Base-by-base conservation (phyloP, 192 early-diverging fungal species). In the Podila epicladia region DNA sequence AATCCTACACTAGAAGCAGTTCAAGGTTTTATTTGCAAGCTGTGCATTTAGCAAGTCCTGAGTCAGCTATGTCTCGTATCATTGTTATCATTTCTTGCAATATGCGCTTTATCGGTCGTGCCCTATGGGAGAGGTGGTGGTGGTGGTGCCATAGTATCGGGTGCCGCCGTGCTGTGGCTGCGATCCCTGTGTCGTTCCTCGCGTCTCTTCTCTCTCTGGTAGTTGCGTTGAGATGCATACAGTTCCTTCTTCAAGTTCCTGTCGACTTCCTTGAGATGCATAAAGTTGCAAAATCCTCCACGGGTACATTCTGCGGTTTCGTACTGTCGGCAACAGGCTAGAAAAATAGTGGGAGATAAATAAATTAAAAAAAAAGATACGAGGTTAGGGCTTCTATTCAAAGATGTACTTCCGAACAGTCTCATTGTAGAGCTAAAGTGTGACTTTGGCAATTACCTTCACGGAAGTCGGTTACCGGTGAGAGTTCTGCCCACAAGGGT, bases 271-370 rank as follows among this genome's bases (percentile, higher is more conserved):
- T 96, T 95, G 50, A 99, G 86, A 86, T 99, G 98, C 98, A 99
- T 98, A 87, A 99, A 99, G 85, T 98, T 99, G 87, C 98, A 99
- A 71, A 97, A 92, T 9, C 97, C 97, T 31, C 97, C 97, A 17
- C 97, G 93, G 74, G 92, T 95, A 87, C 98, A 99, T 82, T 97
- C 95, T 64, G 91, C 86, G 57, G 88, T 95, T 74, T 99, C 98
- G 83, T 99, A 94, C 82, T 98, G 97, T 33, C 97, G 91, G 82
- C 98, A 99, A 83, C 96, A 97, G 3, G 98, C 97, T 80, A 59
- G 1, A 33, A 33, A 38, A 37, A 24, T 26, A 57, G 33, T 9
- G 9, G 11, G 35, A 37, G 29, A 33, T 6, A 45, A 73, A 61
- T 11, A 15, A 49, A 66, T 45, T n/a, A n/a, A 32, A 50, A 1